phyloP scores from a whole-genome alignment of 176 grass and related monocot species.

The Musa acuminata region DNA sequence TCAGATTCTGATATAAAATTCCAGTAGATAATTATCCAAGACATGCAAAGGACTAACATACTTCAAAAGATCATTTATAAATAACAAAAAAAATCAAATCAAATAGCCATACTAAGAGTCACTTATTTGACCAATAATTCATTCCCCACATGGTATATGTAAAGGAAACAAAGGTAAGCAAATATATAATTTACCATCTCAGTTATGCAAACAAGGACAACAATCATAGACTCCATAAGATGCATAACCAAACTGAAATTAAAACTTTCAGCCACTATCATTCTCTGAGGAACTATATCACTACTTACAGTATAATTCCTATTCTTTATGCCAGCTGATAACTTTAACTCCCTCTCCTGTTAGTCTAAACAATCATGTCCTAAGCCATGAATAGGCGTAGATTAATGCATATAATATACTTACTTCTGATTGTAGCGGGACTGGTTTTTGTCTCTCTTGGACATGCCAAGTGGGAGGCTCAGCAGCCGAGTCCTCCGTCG shows the following conservation, averaged over 20 bases:
- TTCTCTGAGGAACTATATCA: no score
- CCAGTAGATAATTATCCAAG: not conserved
- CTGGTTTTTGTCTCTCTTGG: slow-evolving; percentile 55
- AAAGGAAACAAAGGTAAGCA: not conserved
- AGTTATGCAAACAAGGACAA: no score
- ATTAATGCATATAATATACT: not conserved
- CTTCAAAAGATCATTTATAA: no score
- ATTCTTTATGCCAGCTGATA: not conserved
- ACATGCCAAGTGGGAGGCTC: slow-evolving; percentile 72
- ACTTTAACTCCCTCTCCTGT: not conserved
- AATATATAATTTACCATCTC: not conserved
- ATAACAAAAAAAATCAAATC: slow-evolving; percentile 6
- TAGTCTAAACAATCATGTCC: not conserved
- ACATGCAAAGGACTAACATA: no score
- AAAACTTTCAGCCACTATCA: no score
- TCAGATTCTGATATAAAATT: not conserved
- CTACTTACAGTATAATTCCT: not conserved
- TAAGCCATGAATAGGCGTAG: not conserved
- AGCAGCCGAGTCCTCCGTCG: slow-evolving; percentile 33
- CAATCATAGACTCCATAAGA: no score
- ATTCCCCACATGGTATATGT: no score
- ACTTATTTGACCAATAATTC: not conserved
- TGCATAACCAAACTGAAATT: no score
- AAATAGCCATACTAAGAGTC: not conserved
- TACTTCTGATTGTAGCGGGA: slow-evolving; percentile 40